These are phyloP conservation scores for Monascus purpureus DNA, from an alignment of 495 filamentous ascomycete genomes.

Conservation along the genomic window DNA sequence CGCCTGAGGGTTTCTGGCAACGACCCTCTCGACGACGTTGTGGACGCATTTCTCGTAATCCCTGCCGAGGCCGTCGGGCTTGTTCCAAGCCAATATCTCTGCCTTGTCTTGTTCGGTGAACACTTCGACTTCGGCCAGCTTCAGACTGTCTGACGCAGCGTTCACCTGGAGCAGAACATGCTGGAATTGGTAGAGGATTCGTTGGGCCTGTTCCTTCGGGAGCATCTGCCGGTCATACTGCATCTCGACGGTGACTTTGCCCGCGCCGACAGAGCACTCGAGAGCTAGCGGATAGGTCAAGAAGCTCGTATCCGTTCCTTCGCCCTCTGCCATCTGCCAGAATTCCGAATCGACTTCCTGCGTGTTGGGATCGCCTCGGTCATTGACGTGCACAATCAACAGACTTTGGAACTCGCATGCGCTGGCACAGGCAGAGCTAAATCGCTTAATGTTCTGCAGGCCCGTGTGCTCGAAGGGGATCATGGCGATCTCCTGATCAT, in stretches of 20 bases:
- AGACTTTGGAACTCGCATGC: constrained; percentile 41
- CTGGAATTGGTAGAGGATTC: constrained; percentile 6
- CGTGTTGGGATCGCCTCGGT: constrained; percentile 6
- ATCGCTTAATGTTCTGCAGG: constrained; percentile 35
- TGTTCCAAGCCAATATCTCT: no score
- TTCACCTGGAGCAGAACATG: constrained; percentile 4
- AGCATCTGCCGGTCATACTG: constrained; percentile 4
- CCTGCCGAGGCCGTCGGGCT: no score
- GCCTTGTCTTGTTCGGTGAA: no score
- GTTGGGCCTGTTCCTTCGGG: background rate
- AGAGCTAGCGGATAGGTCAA: constrained; percentile 3
- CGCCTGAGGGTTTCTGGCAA: no score
- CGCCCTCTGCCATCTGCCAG: background rate
- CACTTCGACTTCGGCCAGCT: no score
- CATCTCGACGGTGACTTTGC: constrained; percentile 1
- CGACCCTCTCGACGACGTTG: no score
- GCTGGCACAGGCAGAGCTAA: constrained; percentile 31
- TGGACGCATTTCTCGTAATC: no score
- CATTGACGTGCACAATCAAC: constrained; percentile 35
- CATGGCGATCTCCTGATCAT: constrained; percentile 19
- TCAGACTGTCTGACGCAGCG: no score
- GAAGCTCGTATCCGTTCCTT: background rate
- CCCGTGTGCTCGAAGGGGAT: constrained; percentile 30
- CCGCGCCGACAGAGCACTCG: background rate
- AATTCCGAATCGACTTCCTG: constrained; percentile 29